Evolutionary conservation across 306 rosid species (phyloP), one percentile per base, ranked within the genome.

Genomic region (Vigna radiata): DNA sequence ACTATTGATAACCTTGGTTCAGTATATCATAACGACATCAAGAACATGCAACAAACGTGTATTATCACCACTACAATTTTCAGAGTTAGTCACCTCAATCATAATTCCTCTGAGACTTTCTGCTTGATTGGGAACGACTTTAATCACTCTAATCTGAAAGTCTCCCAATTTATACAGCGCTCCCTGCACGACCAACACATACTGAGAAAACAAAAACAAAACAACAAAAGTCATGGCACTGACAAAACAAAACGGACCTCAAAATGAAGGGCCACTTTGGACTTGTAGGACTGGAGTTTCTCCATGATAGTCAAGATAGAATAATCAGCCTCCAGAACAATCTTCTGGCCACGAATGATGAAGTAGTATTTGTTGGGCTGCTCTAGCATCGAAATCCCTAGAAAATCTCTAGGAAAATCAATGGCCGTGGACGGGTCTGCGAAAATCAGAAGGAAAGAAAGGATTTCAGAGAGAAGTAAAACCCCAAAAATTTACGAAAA

Each of bases 241-340:
- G 9, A n/a, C 9, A 8, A 18, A 11, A 10, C n/a, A 15, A 5
- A 31, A 48, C 4, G 5, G 5, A 79, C 96, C 92, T 95, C 99
- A 44, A 95, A 92, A 88, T 87, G 78, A 55, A 95, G 96, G 0
- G 96, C 88, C 18, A 92, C 87, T 65, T 87, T 91, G 46, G 87
- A 84, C 82, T 89, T 90, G 81, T 92, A 95, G 29, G 99, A 95
- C 90, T 95, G 99, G 72, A 92, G 77, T 52, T 92, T 95, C 86
- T 95, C 99, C 97, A 92, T 92, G 29, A 95, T 89, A 9, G 79
- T 81, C 79, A 88, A 86, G 79, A 91, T 94, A 0, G 98, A 62
- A 16, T 91, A 90, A 80, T 94, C 95, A 7, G 92, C 97, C 78
- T 94, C 97, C 0, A 94, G 72, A 77, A 91, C 91, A 68, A 94